Evolutionary conservation across 1,284 basidiomycete genomes (phyloP), one percentile per base, ranked within the genome.

Genomic region (Vanrija pseudolonga): DNA sequence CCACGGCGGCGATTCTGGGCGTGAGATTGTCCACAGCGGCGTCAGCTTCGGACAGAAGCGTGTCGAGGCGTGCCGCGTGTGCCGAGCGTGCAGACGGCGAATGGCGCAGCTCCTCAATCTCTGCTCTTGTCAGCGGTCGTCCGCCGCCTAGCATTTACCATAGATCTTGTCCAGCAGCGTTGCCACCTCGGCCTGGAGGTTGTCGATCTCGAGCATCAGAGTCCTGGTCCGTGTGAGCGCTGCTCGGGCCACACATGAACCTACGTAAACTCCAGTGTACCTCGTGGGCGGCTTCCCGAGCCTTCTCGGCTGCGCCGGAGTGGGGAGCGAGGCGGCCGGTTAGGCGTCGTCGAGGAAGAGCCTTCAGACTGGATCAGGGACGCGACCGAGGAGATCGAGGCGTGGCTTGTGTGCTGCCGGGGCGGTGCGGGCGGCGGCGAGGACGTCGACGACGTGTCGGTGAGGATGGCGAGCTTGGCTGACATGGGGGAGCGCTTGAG

Each of bases 1-100:
- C 44, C 12, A 43, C 23, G 1, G 17, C 37, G 1, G 50, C 53
- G n/a, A 63, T 51, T 14, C 57, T 47, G 0, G 58, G 53, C 9
- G 50, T 20, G 17, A 65, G 46, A 2, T 47, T 19, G 17, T 50
- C 38, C 3, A 64, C 47, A 4, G 59, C 38, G 38, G 52, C 57
- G 7, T 57, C 45, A 12, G 65, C 51, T 5, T 55, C 55, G 14
- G 62, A 65, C 5, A 65, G 43, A 1, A 61, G 55, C 14, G 46
- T 46, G 45, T 65, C 63, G 48, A 65, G 50, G 14, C 39, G 53
- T 14, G 56, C 55, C 6, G 51, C 51, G 57, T 80, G 81, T 54
- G 79, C 81, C 57, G 77, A 78, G 62, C 71, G 79, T 39, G 72
- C 81, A 42, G 79, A 81, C 12, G 53, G 53, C 15, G 65, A 56